Conservation (phyloP, 2,329 filamentous ascomycete genomes). For the Ambrosiella beaveri region DNA sequence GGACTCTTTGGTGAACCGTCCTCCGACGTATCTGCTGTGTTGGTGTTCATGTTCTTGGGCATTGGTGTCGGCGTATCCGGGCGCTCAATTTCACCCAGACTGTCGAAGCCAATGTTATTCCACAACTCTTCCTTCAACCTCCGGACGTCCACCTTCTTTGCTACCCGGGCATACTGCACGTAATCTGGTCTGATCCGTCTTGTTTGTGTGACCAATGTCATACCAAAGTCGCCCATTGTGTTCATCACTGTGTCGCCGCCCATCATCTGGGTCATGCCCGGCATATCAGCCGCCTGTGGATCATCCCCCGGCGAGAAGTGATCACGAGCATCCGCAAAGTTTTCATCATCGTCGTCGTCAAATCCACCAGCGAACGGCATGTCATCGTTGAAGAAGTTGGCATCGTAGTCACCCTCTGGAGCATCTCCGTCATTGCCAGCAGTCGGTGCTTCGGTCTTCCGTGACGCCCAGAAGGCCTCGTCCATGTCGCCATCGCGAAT, state of each 20-base stretch:
- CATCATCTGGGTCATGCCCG: constrained; percentile 33
- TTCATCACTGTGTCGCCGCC: constrained; percentile 32
- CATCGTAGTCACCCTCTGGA: constrained; percentile 71
- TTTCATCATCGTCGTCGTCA: constrained; percentile 52
- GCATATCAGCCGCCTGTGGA: constrained; percentile 28
- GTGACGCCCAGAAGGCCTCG: constrained; percentile 84
- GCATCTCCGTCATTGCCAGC: constrained; percentile 36
- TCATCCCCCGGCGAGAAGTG: constrained; percentile 54
- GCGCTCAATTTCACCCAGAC: constrained; percentile 20
- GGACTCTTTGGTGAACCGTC: constrained; percentile 18
- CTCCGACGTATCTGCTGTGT: neutral
- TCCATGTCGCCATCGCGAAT: constrained; percentile 65
- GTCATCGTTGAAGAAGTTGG: constrained; percentile 93
- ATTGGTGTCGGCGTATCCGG: constrained; percentile 19
- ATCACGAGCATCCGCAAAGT: constrained; percentile 67
- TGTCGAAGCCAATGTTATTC: constrained; percentile 45
- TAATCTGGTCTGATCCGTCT: constrained; percentile 48
- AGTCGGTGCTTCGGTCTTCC: constrained; percentile 34
- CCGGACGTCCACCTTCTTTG: constrained; percentile 55
- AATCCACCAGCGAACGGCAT: constrained; percentile 45
- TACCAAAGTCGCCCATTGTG: constrained; percentile 39
- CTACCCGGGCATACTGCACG: constrained; percentile 51
- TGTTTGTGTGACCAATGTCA: constrained; percentile 48
- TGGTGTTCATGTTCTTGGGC: constrained; percentile 1
- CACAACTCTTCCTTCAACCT: constrained; percentile 53